Percentiles rank a stretch among this genome's conserved stretches.
Conservation (phyloP, 2,329 filamentous ascomycete species). For the Diaporthe batatas region DNA sequence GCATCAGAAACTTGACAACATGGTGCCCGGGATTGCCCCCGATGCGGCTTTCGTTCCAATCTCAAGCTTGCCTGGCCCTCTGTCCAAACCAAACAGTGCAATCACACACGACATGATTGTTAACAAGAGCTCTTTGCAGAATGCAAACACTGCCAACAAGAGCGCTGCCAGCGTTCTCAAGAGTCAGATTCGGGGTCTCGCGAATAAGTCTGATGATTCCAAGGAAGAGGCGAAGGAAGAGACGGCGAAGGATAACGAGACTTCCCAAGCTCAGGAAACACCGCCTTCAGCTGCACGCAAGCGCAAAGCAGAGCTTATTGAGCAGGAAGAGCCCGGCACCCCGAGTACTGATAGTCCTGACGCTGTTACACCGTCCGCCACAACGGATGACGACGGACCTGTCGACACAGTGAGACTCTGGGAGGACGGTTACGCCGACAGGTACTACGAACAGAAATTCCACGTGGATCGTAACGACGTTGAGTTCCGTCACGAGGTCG, state of each 20-base stretch:
- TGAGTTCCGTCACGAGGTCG: slow-evolving; percentile 90
- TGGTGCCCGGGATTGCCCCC: slow-evolving; percentile 42
- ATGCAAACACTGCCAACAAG: slow-evolving; percentile 88
- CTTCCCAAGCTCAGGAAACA: slow-evolving; percentile 50
- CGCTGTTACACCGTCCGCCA: slow-evolving; percentile 60
- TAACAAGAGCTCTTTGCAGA: slow-evolving; percentile 75
- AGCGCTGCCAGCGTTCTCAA: slow-evolving; percentile 92
- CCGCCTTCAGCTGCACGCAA: slow-evolving; percentile 73
- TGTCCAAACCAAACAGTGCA: slow-evolving; percentile 56
- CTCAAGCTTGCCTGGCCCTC: slow-evolving; percentile 65
- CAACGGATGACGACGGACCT: slow-evolving; percentile 70
- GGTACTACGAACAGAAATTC: slow-evolving; percentile 98
- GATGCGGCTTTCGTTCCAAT: slow-evolving; percentile 53
- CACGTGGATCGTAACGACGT: slow-evolving; percentile 83
- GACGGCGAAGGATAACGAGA: slow-evolving; percentile 36
- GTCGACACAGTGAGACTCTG: slow-evolving; percentile 89
- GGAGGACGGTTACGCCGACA: slow-evolving; percentile 95
- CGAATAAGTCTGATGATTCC: slow-evolving; percentile 44
- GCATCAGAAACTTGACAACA: slow-evolving; percentile 41
- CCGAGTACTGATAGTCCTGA: slow-evolving; percentile 65
- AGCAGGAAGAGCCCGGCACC: slow-evolving; percentile 70
- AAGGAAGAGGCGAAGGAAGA: slow-evolving; percentile 38
- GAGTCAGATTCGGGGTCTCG: slow-evolving; percentile 75
- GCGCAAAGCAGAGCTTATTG: slow-evolving; percentile 80
- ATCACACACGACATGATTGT: slow-evolving; percentile 92